phyloP scores from a whole-genome alignment of 495 filamentous ascomycete species.

The Aspergillus carlsbadensis region DNA sequence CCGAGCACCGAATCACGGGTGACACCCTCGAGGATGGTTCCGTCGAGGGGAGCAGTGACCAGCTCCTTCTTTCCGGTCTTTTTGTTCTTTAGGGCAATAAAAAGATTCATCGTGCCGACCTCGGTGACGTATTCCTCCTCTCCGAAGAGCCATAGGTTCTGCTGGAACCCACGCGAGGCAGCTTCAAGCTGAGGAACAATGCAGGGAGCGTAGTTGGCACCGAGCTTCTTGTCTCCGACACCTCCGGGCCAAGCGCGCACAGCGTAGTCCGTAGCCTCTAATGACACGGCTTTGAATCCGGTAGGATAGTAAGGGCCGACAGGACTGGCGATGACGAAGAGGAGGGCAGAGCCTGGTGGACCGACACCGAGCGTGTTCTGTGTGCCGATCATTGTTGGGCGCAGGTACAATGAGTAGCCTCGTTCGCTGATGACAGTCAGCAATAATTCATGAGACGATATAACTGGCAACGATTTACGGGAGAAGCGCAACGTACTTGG shows the following conservation, averaged over 20 bases:
- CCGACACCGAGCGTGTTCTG: constrained; percentile 90
- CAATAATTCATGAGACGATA: not conserved
- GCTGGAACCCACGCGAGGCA: constrained; percentile 86
- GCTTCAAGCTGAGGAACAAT: constrained; percentile 91
- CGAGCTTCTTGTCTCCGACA: constrained; percentile 95
- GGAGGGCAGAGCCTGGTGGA: constrained; percentile 82
- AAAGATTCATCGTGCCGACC: constrained; percentile 98
- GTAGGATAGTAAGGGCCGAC: constrained; percentile 98
- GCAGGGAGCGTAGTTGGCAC: constrained; percentile 96
- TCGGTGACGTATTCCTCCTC: constrained; percentile 94
- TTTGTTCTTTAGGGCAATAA: constrained; percentile 76
- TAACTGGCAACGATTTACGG: too few relatives aligned
- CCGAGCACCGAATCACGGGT: constrained; percentile 83
- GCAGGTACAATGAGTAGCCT: constrained; percentile 91
- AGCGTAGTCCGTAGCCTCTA: constrained; percentile 91
- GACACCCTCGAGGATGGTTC: constrained; percentile 95
- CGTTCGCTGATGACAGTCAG: constrained; percentile 44
- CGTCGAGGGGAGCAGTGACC: constrained; percentile 88
- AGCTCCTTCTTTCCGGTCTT: constrained; percentile 86
- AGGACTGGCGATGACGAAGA: constrained; percentile 93
- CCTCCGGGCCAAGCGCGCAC: constrained; percentile 97
- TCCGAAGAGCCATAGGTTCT: constrained; percentile 97
- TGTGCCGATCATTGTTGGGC: constrained; percentile 95
- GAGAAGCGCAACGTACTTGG: constrained; percentile 47
- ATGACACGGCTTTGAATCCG: constrained; percentile 91